phyloP scores from a whole-genome alignment of 1,284 basidiomycete genomes.

The Ganoderma meredithae region DNA sequence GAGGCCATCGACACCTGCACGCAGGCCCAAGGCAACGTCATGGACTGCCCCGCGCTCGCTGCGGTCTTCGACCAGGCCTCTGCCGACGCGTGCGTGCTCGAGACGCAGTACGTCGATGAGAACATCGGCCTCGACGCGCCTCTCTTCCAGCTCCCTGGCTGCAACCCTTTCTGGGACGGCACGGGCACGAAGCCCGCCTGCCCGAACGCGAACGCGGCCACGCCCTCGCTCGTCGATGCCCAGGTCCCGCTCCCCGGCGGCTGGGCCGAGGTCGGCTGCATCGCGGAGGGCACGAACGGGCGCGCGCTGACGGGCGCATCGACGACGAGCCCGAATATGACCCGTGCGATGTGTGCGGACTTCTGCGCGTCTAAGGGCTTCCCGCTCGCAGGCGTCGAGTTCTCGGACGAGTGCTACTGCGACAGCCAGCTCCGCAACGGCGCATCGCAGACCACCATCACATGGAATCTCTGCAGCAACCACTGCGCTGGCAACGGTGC shows the following conservation, averaged over 20 bases:
- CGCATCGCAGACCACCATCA: constrained; percentile 34
- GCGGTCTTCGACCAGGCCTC: constrained; percentile 34
- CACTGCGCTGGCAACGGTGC: constrained; percentile 38
- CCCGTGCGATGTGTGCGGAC: constrained; percentile 34
- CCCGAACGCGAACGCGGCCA: constrained; percentile 16
- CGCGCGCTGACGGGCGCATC: constrained; percentile 38
- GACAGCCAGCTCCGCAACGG: constrained; percentile 40
- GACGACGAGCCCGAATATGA: constrained; percentile 36
- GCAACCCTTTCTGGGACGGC: constrained; percentile 39
- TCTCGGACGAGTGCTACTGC: constrained; percentile 41
- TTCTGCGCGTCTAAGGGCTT: constrained; percentile 39
- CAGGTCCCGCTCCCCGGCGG: constrained; percentile 33
- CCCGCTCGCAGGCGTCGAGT: constrained; percentile 39
- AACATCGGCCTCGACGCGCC: constrained; percentile 35
- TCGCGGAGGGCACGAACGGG: constrained; percentile 39
- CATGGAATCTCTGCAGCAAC: constrained; percentile 37
- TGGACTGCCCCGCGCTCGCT: constrained; percentile 34
- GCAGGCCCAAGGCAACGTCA: constrained; percentile 33
- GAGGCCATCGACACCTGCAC: constrained; percentile 41
- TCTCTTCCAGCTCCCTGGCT: constrained; percentile 39
- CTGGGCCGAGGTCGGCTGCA: constrained; percentile 40
- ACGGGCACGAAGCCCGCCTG: constrained; percentile 32
- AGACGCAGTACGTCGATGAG: constrained; percentile 37
- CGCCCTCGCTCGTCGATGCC: constrained; percentile 30
- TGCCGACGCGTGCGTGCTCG: constrained; percentile 36